Evolutionary conservation across 306 rosid species (phyloP).

Genomic region (Vigna reflexopilosa): DNA sequence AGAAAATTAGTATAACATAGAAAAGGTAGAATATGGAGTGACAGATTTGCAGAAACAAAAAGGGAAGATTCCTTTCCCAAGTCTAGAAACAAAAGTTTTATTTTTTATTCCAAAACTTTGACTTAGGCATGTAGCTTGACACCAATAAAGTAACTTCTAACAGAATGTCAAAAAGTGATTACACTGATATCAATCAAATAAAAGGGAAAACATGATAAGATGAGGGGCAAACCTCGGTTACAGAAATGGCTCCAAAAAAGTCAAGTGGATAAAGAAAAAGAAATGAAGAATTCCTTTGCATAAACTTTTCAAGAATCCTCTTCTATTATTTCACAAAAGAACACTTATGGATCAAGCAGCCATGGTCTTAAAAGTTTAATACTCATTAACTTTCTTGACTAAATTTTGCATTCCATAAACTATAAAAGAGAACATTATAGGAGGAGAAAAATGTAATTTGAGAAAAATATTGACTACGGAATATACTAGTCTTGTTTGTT

Average conservation of each 20-base stretch:
- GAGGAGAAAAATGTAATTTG: neutral
- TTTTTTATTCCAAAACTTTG: constrained; percentile 21
- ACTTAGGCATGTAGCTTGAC: neutral
- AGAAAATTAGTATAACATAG: constrained; percentile 6
- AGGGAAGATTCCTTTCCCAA: neutral
- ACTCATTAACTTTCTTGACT: constrained; percentile 19
- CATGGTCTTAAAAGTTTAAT: constrained; percentile 24
- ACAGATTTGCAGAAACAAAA: constrained; percentile 23
- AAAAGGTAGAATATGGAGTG: constrained; percentile 24
- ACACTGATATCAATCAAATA: constrained; percentile 12
- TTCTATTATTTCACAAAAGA: constrained; percentile 15
- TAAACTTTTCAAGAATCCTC: constrained; percentile 12
- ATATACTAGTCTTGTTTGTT: neutral
- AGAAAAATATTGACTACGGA: constrained; percentile 8
- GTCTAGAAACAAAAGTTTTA: constrained; percentile 7
- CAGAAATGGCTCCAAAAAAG: constrained; percentile 30
- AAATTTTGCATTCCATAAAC: constrained; percentile 28
- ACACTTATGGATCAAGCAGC: neutral
- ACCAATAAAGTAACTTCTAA: neutral
- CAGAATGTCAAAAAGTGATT: neutral
- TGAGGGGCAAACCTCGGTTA: neutral
- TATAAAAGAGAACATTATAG: neutral
- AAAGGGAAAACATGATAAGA: constrained; percentile 4
- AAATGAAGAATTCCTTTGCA: constrained; percentile 23
- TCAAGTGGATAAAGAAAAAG: constrained; percentile 10